phyloP scores from a whole-genome alignment of 1,284 basidiomycete species.

The Rhodotorula glutinis region DNA sequence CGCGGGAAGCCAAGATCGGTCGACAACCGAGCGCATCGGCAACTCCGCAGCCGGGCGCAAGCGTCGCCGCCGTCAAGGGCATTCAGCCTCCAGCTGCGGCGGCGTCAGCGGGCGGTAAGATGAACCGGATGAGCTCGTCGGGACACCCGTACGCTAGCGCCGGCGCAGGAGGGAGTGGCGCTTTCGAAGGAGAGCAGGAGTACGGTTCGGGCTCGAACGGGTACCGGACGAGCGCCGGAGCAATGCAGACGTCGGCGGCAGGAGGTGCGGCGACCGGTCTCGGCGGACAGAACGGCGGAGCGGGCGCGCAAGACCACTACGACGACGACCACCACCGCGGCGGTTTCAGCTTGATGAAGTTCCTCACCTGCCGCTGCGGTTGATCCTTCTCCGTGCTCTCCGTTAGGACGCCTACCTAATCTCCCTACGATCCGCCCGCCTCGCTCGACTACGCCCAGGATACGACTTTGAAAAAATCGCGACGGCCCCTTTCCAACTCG shows the following conservation, averaged over 20 bases:
- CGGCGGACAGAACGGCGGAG: background rate
- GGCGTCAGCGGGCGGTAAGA: background rate
- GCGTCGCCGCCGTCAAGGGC: constrained; percentile 68
- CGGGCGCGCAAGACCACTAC: constrained; percentile 14
- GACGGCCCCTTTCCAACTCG: no score
- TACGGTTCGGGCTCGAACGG: constrained; percentile 5
- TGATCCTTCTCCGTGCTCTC: no score
- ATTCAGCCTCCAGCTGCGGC: constrained; percentile 57
- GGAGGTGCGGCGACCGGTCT: constrained; percentile 2
- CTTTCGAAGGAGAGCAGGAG: constrained; percentile 6
- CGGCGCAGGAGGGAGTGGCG: constrained; percentile 4
- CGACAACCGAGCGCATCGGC: constrained; percentile 44
- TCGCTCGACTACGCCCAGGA: no score
- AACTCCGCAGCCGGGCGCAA: constrained; percentile 58
- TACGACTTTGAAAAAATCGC: no score
- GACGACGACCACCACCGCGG: constrained; percentile 41
- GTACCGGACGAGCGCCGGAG: background rate
- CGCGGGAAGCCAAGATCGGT: constrained; percentile 11
- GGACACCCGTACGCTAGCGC: constrained; percentile 32
- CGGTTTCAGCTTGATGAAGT: constrained; percentile 47
- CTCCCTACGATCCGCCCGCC: no score
- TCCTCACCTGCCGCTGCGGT: constrained; percentile 49
- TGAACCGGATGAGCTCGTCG: constrained; percentile 5
- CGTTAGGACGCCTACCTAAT: no score
- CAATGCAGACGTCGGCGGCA: constrained; percentile 1